phyloP scores from a whole-genome alignment of 192 early-diverging fungal genomes.

The Podila verticillata region DNA sequence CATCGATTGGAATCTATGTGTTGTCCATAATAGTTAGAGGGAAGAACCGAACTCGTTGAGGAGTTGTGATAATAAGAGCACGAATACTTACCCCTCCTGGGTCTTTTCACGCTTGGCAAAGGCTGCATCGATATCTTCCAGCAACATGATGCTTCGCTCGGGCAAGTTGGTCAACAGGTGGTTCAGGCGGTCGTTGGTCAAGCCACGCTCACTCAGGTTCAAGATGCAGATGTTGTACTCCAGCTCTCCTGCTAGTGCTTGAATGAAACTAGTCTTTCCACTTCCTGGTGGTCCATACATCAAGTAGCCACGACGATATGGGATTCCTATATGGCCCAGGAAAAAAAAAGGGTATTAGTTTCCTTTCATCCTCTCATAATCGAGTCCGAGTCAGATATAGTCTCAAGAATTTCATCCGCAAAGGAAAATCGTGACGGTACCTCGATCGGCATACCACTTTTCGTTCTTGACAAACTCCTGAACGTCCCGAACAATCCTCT shows the following conservation, averaged over 20 bases:
- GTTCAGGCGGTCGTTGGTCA: constrained; percentile 87
- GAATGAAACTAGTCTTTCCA: constrained; percentile 94
- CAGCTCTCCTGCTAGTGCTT: constrained; percentile 88
- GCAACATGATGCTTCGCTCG: constrained; percentile 79
- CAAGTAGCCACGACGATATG: constrained; percentile 90
- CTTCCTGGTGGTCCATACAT: constrained; percentile 90
- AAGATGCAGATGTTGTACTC: constrained; percentile 91
- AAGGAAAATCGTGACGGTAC: constrained; percentile 21
- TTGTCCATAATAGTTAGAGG: neutral
- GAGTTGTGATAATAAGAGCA: no score
- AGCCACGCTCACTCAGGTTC: constrained; percentile 81
- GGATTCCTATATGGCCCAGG: constrained; percentile 65
- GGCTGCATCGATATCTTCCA: constrained; percentile 89
- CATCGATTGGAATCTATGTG: constrained; percentile 73
- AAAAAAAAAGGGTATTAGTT: constrained; percentile 1
- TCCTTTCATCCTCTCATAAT: neutral
- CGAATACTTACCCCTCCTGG: constrained; percentile 66
- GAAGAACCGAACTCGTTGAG: neutral
- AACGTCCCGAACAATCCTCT: constrained; percentile 76
- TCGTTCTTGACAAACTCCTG: constrained; percentile 80
- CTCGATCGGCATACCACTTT: constrained; percentile 84
- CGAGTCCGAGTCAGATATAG: neutral
- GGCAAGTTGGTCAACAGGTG: constrained; percentile 83
- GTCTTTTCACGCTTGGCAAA: constrained; percentile 77
- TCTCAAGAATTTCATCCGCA: neutral